Evolutionary conservation across 1,284 basidiomycete genomes (phyloP).

Genomic region (Testicularia cyperi): DNA sequence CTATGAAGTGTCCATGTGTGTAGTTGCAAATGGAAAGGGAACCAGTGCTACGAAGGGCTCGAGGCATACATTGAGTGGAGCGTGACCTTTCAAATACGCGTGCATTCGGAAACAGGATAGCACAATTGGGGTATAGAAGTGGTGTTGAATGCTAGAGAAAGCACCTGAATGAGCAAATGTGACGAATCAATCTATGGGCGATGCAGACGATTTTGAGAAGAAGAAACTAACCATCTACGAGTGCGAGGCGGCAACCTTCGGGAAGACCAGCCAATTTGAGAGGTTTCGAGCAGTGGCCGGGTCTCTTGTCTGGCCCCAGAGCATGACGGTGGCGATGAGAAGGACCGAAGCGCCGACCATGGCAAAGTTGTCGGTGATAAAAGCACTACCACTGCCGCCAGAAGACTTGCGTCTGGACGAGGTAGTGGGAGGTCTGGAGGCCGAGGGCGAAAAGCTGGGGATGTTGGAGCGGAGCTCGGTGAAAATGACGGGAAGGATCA

Average conservation of each 20-base stretch:
- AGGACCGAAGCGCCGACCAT: slow-evolving; percentile 24
- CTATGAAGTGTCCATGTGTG: too few species aligned
- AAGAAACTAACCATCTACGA: too few species aligned
- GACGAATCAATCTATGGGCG: too few species aligned
- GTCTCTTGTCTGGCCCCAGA: slow-evolving; percentile 29
- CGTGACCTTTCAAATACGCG: too few species aligned
- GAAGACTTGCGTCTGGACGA: neutral
- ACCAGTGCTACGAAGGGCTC: too few species aligned
- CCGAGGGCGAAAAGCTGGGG: slow-evolving; percentile 7
- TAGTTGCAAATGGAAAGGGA: too few species aligned
- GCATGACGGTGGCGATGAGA: slow-evolving; percentile 23
- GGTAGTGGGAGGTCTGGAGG: neutral
- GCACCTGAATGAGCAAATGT: too few species aligned
- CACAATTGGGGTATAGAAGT: too few species aligned
- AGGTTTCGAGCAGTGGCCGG: slow-evolving; percentile 21
- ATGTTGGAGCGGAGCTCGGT: slow-evolving; percentile 53
- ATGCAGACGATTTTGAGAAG: too few species aligned
- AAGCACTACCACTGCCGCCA: neutral
- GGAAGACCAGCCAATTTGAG: slow-evolving; percentile 32
- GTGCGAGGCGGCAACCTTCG: slow-evolving; percentile 15
- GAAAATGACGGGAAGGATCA: slow-evolving; percentile 56
- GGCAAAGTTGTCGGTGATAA: slow-evolving; percentile 30
- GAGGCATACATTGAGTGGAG: too few species aligned
- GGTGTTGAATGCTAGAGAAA: too few species aligned
- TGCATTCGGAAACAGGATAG: too few species aligned